Evolutionary conservation across 768 basidiomycete species (phyloP), one percentile per base, ranked within the genome.

Genomic region (Tephrocybe sp.): DNA sequence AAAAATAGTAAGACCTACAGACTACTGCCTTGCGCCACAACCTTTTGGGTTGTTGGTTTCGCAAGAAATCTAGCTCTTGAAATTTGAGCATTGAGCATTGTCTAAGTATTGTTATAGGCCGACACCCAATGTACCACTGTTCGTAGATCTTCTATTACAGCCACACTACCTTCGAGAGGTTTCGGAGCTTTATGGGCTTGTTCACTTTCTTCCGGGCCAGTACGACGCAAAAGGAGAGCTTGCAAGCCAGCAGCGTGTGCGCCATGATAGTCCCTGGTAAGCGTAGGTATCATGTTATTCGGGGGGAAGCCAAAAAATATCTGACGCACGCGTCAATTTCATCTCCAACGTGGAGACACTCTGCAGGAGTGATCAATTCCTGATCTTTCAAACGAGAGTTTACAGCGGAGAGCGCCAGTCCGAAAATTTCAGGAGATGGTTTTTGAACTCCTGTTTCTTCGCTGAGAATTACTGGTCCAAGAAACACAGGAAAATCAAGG

Each of bases 341-440:
- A 61, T 92, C 89, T 0, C 90, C 90, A 35, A 92, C 77, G 56
- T 92, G 89, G 16, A 91, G 60, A 32, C 76, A 77, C 58, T 86
- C 72, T 22, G 63, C 58, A 1, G 70, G 60, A 8, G 50, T 47
- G 19, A 82, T 70, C 13, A 55, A 54, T 12, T 51, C 48, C 19
- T 61, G 44, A 41, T 26, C 47, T 34, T 35, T 44, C 44, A 20
- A 13, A 13, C 14, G n/a, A 10, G 52, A 22, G 44, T 68, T 66
- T 32, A 71, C 68, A 0, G 68, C 59, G 10, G 66, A 57, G 62
- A 79, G 60, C 4, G 76, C 73, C 4, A 73, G 72, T 32, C 61
- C 53, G 65, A 87, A 92, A 39, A 92, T 82, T 44, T 77, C 70
- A 13, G 59, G 57, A 1, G 77, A 67, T 0, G 89, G 89, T 64